Evolutionary conservation across 306 rosid genomes (phyloP), one percentile per base, ranked within the genome.

Genomic region (Vigna angularis): DNA sequence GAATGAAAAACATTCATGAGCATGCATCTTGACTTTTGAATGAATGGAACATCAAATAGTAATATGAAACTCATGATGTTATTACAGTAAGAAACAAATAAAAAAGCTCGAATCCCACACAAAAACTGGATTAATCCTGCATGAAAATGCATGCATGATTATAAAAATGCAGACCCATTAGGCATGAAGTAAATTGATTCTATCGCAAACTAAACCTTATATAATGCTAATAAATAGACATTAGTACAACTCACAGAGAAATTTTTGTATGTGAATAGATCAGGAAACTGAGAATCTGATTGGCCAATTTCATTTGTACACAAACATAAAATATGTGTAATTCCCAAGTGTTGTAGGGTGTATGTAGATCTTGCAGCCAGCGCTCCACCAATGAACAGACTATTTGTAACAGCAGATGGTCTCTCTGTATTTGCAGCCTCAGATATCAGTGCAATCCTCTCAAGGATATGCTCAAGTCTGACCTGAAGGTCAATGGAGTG

Each of bases 401-500:
- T 83, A 80, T 79, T 85, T 69, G 93, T 90, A 63, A 95, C 82
- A 59, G 81, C 82, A 7, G 98, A 95, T 59, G 98, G 97, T 85
- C 82, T 89, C 84, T 92, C 98, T 32, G 98, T 89, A 78, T 76
- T 93, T 75, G 97, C 99, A 66, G 98, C 97, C 74, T 88, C 98
- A 0, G 99, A 88, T 85, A 95, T 87, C 85, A 95, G 84, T 17
- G 83, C 83, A 86, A 92, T 85, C 79, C 98, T 91, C 82, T 92
- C 99, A 57, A 95, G 97, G 79, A 95, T 92, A 82, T 95, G 99
- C 83, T 92, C 99, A 67, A 95, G 93, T 78, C 99, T 92, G 63
- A 93, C 90, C 99, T 95, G 96, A 48, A 83, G 82, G 55, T 78
- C 79, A 53, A 49, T 7, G 14, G 24, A 42, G 82, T 55, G 24